A percentile compares a stretch with the other conserved stretches of the same genome.
phyloP scores from a whole-genome alignment of 306 rosid species.

The Castanea mollissima region DNA sequence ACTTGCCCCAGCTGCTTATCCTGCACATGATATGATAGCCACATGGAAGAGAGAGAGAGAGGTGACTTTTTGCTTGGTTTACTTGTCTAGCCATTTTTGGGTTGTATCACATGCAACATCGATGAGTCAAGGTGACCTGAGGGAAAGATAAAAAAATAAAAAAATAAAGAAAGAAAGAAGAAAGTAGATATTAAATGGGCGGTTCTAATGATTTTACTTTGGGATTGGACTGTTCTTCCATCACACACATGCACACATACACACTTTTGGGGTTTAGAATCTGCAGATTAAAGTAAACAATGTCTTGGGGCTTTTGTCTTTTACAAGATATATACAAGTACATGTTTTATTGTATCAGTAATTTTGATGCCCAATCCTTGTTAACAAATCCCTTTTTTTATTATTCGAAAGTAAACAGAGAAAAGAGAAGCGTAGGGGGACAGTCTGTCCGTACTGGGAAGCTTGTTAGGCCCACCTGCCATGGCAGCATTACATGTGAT shows the following conservation, averaged over 20 bases:
- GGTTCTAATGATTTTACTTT: background rate
- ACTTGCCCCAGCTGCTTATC: conserved; percentile 15
- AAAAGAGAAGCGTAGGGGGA: background rate
- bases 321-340: background rate
- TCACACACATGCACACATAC: background rate
- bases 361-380: background rate
- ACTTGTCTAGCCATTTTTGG: conserved; percentile 3
- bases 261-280: background rate
- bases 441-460: background rate
- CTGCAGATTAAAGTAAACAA: background rate
- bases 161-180: too few species aligned
- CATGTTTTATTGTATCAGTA: background rate
- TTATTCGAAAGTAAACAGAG: background rate
- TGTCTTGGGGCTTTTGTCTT: background rate
- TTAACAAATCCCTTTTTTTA: background rate
- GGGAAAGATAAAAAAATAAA: background rate
- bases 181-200: background rate
- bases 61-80: background rate
- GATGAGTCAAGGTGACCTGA: background rate
- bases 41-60: conserved; percentile 12
- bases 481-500: conserved; percentile 24
- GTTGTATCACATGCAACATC: background rate
- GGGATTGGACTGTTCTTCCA: background rate
- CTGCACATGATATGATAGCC: conserved; percentile 23
- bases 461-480: background rate